Percentiles rank a stretch among this genome's conserved stretches.
phyloP scores from a whole-genome alignment of 2,329 filamentous ascomycete species.

The Colletotrichum aenigma region DNA sequence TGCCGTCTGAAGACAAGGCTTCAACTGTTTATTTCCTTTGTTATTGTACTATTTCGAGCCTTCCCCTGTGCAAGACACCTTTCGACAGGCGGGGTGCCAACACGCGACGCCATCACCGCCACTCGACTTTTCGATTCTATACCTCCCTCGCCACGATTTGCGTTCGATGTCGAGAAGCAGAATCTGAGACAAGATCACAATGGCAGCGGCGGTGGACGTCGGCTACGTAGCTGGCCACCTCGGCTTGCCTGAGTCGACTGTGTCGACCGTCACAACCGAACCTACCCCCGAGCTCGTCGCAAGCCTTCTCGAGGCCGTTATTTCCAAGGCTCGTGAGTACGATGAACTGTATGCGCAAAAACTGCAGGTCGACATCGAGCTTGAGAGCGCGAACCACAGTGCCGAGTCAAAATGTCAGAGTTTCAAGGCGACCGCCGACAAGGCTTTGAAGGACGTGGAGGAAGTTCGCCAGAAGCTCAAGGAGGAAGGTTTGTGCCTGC shows the following conservation, averaged over 20 bases:
- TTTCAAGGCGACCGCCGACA: slow-evolving; percentile 81
- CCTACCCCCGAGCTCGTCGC: slow-evolving; percentile 82
- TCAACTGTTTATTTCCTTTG: not conserved
- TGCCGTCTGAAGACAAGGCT: not conserved
- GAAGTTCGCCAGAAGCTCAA: slow-evolving; percentile 81
- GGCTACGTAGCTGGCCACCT: slow-evolving; percentile 76
- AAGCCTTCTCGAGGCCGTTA: slow-evolving; percentile 75
- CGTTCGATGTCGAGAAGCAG: slow-evolving; percentile 10
- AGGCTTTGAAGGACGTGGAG: slow-evolving; percentile 82
- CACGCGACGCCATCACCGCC: not conserved
- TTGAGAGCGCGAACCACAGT: slow-evolving; percentile 86
- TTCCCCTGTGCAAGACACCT: not conserved
- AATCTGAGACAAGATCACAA: slow-evolving; percentile 25
- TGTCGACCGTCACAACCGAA: slow-evolving; percentile 65
- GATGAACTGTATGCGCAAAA: slow-evolving; percentile 87
- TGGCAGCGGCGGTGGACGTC: slow-evolving; percentile 64
- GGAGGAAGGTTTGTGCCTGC: slow-evolving; percentile 69
- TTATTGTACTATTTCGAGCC: not conserved
- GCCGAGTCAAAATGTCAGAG: slow-evolving; percentile 83
- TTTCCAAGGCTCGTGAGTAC: slow-evolving; percentile 79
- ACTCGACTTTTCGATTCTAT: not conserved
- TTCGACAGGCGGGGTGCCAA: not conserved
- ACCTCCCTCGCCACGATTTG: not conserved
- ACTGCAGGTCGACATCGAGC: slow-evolving; percentile 86
- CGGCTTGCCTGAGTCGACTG: slow-evolving; percentile 67